Evolutionary conservation across 1,284 basidiomycete genomes (phyloP).

Genomic region (Baeospora myosura): DNA sequence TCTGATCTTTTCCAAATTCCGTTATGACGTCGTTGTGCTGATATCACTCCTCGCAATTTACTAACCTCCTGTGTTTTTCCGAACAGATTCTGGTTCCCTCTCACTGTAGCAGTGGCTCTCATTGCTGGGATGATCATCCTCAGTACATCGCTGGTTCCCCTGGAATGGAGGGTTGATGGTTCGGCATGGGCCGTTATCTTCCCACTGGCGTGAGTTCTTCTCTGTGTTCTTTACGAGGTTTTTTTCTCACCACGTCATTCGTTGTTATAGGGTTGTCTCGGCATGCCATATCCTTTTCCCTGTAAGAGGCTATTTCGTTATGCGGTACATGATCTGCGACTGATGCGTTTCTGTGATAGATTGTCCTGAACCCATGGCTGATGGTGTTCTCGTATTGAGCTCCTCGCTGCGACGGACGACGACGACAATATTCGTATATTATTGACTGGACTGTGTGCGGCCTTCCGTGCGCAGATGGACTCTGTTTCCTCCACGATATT

Average conservation of each 20-base stretch:
- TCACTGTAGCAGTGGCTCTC: constrained; percentile 9
- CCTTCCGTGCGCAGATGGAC: too few species aligned
- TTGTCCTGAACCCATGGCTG: constrained; percentile 13
- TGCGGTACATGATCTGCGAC: not conserved
- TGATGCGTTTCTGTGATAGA: constrained; percentile 6
- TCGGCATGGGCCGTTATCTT: constrained; percentile 14
- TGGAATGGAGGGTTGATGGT: constrained; percentile 12
- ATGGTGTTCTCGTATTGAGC: constrained; percentile 16
- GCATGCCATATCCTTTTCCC: constrained; percentile 15
- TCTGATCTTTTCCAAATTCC: too few species aligned
- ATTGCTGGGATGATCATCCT: constrained; percentile 12
- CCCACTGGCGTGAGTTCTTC: constrained; percentile 10
- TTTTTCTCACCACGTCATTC: not conserved
- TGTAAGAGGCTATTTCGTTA: not conserved
- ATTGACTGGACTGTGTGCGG: too few species aligned
- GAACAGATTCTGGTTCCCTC: constrained; percentile 16
- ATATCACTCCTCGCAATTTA: constrained; percentile 10
- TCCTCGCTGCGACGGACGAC: too few species aligned
- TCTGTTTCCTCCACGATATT: too few species aligned
- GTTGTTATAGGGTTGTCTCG: constrained; percentile 8
- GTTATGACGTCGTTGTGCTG: too few species aligned
- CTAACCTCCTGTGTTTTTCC: not conserved
- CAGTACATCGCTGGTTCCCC: constrained; percentile 11
- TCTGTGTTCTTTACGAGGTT: not conserved
- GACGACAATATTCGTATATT: too few species aligned